Evolutionary conservation across 371 early-diverging fungal genomes (phyloP).

Genomic region (Neoconidiobolus thromboides): DNA sequence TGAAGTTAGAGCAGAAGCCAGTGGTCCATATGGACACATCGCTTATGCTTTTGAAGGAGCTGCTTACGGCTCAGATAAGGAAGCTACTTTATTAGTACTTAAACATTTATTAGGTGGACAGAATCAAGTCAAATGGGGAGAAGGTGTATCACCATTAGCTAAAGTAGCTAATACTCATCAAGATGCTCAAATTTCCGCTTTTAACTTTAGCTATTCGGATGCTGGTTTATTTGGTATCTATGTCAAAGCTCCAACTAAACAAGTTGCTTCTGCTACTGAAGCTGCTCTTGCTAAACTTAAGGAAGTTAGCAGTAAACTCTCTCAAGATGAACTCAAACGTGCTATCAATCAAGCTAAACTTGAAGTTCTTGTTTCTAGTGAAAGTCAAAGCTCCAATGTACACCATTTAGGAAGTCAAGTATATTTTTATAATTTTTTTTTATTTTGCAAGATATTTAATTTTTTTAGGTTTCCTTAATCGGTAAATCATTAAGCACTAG

Average conservation of each 20-base stretch:
- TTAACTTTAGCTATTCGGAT: slow-evolving; percentile 78
- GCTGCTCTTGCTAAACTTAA: slow-evolving; percentile 48
- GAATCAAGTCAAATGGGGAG: slow-evolving; percentile 50
- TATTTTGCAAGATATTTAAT: slow-evolving; percentile 6
- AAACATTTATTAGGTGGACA: slow-evolving; percentile 63
- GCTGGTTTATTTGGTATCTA: slow-evolving; percentile 82
- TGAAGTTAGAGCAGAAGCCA: slow-evolving; percentile 53
- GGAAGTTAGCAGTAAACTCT: slow-evolving; percentile 29
- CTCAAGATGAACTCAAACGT: slow-evolving; percentile 44
- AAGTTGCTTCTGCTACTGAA: slow-evolving; percentile 37
- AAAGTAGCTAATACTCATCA: slow-evolving; percentile 35
- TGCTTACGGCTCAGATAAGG: slow-evolving; percentile 50
- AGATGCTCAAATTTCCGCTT: slow-evolving; percentile 43
- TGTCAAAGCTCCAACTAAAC: slow-evolving; percentile 35
- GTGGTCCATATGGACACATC: slow-evolving; percentile 16
- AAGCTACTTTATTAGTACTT: slow-evolving; percentile 55
- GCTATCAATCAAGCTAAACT: slow-evolving; percentile 76
- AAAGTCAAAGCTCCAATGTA: slow-evolving; percentile 27
- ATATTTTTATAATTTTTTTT: neutral
- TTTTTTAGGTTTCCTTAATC: slow-evolving; percentile 20
- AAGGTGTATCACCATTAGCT: slow-evolving; percentile 48
- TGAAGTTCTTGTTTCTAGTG: slow-evolving; percentile 40
- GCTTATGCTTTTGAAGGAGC: slow-evolving; percentile 55
- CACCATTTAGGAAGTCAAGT: slow-evolving; percentile 21
- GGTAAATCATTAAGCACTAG: slow-evolving; percentile 24